Conservation (phyloP, 1,284 basidiomycete genomes). For the Tilletia setariae region DNA sequence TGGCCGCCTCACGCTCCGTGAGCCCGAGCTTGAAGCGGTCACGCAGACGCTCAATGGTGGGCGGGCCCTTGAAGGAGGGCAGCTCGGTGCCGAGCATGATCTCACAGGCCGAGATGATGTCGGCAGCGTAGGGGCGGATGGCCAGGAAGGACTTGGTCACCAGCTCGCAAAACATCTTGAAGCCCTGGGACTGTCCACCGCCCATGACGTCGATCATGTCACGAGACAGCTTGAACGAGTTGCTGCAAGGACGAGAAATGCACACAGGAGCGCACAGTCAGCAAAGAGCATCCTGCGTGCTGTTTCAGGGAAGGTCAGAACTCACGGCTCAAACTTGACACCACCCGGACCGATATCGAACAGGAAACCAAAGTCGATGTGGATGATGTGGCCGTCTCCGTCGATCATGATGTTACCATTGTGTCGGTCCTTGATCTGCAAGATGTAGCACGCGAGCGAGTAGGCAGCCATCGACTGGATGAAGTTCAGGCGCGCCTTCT, state of each 20-base stretch:
- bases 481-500: constrained; percentile 89
- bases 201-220: constrained; percentile 99
- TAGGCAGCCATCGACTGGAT: constrained; percentile 99
- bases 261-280: constrained; percentile 49
- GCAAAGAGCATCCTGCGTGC: neutral
- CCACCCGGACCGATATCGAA: constrained; percentile 76
- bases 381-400: constrained; percentile 90
- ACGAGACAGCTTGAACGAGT: constrained; percentile 92
- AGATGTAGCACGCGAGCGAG: constrained; percentile 94
- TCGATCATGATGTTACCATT: constrained; percentile 99
- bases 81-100: constrained; percentile 93
- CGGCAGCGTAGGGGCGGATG: constrained; percentile 81
- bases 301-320: neutral
- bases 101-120: constrained; percentile 80
- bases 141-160: constrained; percentile 95
- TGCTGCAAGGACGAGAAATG: too few species aligned
- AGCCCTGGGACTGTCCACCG: constrained; percentile 85
- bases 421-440: constrained; percentile 96
- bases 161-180: constrained; percentile 85
- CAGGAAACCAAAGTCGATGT: constrained; percentile 96
- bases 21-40: constrained; percentile 82
- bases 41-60: constrained; percentile 71
- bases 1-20: constrained; percentile 84
- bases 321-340: constrained; percentile 48
- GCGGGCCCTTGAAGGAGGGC: constrained; percentile 93